Percentiles rank a stretch among this genome's conserved stretches.
Evolutionary conservation across 2,329 filamentous ascomycete species (phyloP).

Genomic region (Monilinia laxa): DNA sequence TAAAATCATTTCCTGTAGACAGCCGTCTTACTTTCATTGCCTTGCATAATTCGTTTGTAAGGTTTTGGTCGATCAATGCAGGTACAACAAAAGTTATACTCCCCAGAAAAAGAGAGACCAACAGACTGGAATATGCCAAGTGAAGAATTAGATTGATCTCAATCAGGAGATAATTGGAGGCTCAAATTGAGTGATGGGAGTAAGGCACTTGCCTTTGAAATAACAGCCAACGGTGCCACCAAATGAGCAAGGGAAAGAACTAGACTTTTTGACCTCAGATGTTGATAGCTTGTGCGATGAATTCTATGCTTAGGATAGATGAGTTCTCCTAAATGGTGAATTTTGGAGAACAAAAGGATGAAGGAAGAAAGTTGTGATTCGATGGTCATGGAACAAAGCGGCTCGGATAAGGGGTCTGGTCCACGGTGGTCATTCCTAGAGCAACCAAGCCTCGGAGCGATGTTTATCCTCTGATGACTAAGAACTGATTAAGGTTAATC

Average conservation of each 20-base stretch:
- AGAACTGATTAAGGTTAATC: background rate
- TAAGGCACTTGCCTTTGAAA: constrained; percentile 8
- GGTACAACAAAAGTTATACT: background rate
- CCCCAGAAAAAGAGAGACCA: background rate
- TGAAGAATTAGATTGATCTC: background rate
- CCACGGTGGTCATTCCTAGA: too few relatives aligned
- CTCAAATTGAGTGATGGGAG: background rate
- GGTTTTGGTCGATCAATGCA: constrained; percentile 12
- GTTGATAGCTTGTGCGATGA: too few relatives aligned
- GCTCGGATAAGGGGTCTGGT: too few relatives aligned
- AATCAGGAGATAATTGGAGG: background rate
- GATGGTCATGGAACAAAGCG: background rate
- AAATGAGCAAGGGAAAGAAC: constrained; percentile 1
- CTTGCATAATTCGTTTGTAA: background rate
- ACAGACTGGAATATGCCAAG: constrained; percentile 9
- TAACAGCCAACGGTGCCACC: background rate
- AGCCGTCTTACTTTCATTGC: background rate
- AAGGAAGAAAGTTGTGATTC: background rate
- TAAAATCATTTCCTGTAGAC: background rate
- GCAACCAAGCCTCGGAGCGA: background rate
- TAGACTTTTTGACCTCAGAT: background rate
- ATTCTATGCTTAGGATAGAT: background rate
- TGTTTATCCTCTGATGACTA: constrained; percentile 12
- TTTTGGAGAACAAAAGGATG: background rate
- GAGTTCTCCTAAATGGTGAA: background rate